Base-by-base conservation (phyloP, 225 moss, liverwort and hornwort genomes). In the Physcomitrium patens region DNA sequence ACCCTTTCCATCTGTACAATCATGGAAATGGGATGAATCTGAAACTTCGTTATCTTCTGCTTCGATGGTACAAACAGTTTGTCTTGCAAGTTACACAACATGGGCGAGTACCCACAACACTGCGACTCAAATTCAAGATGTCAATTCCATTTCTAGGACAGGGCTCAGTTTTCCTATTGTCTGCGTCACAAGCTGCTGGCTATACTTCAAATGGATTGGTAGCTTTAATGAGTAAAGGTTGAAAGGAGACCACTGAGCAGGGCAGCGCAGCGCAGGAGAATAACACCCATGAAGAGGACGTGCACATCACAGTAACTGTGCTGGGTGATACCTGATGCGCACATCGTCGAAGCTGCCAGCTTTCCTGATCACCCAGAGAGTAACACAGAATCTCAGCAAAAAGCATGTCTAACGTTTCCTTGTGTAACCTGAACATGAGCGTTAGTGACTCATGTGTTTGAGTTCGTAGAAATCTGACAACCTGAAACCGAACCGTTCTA, bases 291-390 rank as follows among this genome's bases (percentile, higher is more conserved):
- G 53, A 63, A 41, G 59, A 63, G 27, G 63, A 68, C 50, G 73
- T 64, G 64, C 58, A 64, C 50, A 58, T 73, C 69, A 59, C 51
- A 77, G 63, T 69, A 57, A 63, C 56, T 47, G 74, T 56, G 49
- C 73, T 46, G 28, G 68, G 73, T 68, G 72, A 72, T 72, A 63
- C 59, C 69, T 59, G 28, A 31, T 46, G 77, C 65, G 69, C 82
- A 74, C 63, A 56, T 50, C 63, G 77, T 51, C 65, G 77, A 58
- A 72, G 44, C 81, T 77, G 77, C 43, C 79, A 83, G 71, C 56
- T 65, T 75, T 75, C 67, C 67, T 60, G 60, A 74, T 56, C 62
- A 67, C n/a, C 63, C 71, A 76, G 71, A 67, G 67, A 70, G 61
- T 55, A 67, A 67, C 66, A 55, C 53, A 65, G 31, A 37, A 37